phyloP scores from a whole-genome alignment of 345 rosid species.

The Citrus medica region DNA sequence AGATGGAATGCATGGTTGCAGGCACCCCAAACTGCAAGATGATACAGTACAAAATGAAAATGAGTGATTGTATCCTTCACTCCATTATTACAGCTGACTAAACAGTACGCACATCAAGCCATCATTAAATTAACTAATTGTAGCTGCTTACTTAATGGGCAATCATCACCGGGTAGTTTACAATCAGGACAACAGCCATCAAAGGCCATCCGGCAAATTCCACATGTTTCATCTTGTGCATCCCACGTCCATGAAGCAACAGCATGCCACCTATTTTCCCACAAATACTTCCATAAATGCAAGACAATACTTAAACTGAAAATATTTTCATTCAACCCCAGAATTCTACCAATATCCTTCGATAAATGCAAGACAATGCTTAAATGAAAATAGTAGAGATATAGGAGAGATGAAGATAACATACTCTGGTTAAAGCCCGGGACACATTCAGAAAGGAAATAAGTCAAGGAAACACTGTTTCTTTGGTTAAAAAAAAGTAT shows the following conservation, averaged over 20 bases:
- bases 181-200: constrained; percentile 97
- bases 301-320: no score
- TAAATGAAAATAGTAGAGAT: not conserved
- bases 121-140: not conserved
- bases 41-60: not conserved
- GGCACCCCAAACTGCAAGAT: constrained; percentile 59
- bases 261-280: constrained; percentile 78
- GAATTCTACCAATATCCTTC: not conserved
- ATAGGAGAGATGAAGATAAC: constrained; percentile 15
- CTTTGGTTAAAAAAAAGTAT: not conserved
- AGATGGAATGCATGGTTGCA: constrained; percentile 89
- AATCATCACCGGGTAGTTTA: constrained; percentile 91
- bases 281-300: not conserved
- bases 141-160: constrained; percentile 72
- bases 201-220: constrained; percentile 95
- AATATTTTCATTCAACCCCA: not conserved
- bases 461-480: constrained; percentile 31
- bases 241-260: constrained; percentile 99
- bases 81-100: no score
- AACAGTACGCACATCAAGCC: no score
- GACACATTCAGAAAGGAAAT: not conserved
- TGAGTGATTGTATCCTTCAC: not conserved
- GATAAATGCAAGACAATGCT: not conserved
- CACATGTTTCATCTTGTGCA: constrained; percentile 97
- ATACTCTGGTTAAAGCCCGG: constrained; percentile 35